Evolutionary conservation across 176 grass and related monocot genomes (phyloP).

Genomic region (Oryza australiensis): DNA sequence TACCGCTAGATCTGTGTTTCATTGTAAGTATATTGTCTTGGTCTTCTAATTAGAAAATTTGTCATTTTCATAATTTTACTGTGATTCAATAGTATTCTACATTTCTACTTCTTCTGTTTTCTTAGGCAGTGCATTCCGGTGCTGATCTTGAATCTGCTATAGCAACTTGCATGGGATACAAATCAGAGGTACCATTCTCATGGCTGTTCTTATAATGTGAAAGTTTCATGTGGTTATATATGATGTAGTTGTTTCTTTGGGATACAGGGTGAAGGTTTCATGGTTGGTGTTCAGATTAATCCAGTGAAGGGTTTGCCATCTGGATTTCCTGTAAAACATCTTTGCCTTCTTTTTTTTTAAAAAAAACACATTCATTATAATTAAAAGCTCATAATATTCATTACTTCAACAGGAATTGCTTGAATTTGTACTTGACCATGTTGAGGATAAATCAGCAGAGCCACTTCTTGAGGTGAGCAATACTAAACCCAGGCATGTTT

Average conservation of each 20-base stretch:
- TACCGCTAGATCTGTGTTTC: background rate
- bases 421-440: slow-evolving; percentile 86
- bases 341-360: slow-evolving; percentile 11
- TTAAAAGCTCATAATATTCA: slow-evolving; percentile 26
- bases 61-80: slow-evolving; percentile 24
- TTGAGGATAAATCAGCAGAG: slow-evolving; percentile 84
- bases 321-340: slow-evolving; percentile 87
- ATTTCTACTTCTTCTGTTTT: slow-evolving; percentile 35
- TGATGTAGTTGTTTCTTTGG: background rate
- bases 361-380: slow-evolving; percentile 7
- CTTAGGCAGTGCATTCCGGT: slow-evolving; percentile 96
- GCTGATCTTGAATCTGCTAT: slow-evolving; percentile 98
- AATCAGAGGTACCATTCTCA: slow-evolving; percentile 65
- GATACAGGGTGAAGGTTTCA: slow-evolving; percentile 92
- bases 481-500: background rate
- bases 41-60: background rate
- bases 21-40: background rate
- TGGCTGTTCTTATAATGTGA: slow-evolving; percentile 30
- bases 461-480: slow-evolving; percentile 78
- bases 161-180: slow-evolving; percentile 95
- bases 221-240: background rate
- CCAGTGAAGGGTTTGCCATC: slow-evolving; percentile 90
- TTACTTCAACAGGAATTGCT: slow-evolving; percentile 66
- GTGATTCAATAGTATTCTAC: slow-evolving; percentile 29
- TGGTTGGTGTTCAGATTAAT: slow-evolving; percentile 97